phyloP scores from a whole-genome alignment of 257 asterid genomes.

The Capsicum chinense region DNA sequence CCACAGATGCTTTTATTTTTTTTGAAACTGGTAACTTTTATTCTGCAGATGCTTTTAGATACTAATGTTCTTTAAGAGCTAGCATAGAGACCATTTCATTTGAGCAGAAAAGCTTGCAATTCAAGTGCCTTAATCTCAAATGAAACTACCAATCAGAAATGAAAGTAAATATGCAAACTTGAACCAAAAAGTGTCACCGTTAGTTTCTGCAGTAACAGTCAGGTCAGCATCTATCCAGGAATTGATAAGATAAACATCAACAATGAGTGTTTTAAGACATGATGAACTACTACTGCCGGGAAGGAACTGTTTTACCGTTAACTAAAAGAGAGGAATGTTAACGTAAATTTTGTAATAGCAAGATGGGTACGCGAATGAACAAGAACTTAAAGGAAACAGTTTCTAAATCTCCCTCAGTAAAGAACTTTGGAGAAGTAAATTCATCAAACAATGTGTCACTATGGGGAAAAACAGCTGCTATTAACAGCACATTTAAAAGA shows the following conservation, averaged over 20 bases:
- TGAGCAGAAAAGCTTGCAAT: not conserved
- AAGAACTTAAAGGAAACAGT: constrained; percentile 9
- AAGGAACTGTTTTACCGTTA: not conserved
- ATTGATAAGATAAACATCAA: constrained; percentile 16
- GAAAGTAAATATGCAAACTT: constrained; percentile 10
- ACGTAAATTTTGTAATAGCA: not conserved
- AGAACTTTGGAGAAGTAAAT: constrained; percentile 1
- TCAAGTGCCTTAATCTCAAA: constrained; percentile 1
- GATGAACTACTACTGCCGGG: not conserved
- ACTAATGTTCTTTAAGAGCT: constrained; percentile 10
- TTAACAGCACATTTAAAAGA: constrained; percentile 17
- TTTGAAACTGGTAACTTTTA: too few relatives aligned
- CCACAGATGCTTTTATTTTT: constrained; percentile 1
- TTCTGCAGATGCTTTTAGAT: not conserved
- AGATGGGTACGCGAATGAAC: not conserved
- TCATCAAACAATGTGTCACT: not conserved
- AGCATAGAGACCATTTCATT: constrained; percentile 18
- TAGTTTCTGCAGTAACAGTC: not conserved
- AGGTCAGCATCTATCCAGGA: not conserved
- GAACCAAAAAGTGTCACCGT: constrained; percentile 6
- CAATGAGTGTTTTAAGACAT: not conserved
- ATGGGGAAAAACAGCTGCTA: not conserved
- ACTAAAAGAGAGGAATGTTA: not conserved
- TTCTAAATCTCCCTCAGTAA: constrained; percentile 12
- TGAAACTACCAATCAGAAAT: constrained; percentile 17